Conservation (phyloP, 2,329 filamentous ascomycete species). For the Pseudocercospora crystallina region DNA sequence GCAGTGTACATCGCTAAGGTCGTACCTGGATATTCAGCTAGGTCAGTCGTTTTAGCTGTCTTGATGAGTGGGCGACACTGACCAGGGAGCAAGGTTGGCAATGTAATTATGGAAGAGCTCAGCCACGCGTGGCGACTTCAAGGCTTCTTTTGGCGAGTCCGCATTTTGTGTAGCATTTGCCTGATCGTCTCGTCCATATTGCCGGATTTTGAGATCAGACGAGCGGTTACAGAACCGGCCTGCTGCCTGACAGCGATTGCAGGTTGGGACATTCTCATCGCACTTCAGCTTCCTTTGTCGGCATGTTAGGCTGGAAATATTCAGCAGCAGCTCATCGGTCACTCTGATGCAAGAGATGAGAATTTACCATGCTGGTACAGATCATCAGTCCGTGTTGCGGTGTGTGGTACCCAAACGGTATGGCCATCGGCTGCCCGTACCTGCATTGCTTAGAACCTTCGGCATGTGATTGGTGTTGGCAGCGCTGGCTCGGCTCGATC, state of each 20-base stretch:
- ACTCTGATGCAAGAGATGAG: too few species aligned
- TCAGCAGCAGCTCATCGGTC: neutral
- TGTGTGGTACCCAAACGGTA: neutral
- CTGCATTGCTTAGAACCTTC: constrained; percentile 3
- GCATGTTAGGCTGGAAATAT: constrained; percentile 9
- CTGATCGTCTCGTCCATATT: neutral
- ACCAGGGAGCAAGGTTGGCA: constrained; percentile 3
- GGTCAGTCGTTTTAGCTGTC: too few species aligned
- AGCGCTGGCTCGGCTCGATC: neutral
- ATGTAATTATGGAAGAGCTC: constrained; percentile 10
- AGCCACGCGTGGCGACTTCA: neutral
- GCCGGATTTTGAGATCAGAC: constrained; percentile 1
- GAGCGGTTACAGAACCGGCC: constrained; percentile 8
- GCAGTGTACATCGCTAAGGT: constrained; percentile 8
- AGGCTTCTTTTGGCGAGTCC: neutral
- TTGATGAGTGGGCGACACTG: too few species aligned
- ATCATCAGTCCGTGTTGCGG: too few species aligned
- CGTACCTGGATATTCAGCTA: neutral
- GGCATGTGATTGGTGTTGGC: neutral
- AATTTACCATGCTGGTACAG: too few species aligned
- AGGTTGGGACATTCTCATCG: constrained; percentile 8
- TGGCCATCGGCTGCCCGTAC: neutral
- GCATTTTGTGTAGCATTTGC: neutral
- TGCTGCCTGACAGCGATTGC: constrained; percentile 3
- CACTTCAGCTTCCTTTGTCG: constrained; percentile 15